Percentiles rank a stretch among this genome's conserved stretches.
phyloP scores from a whole-genome alignment of 108 stramenopile species.

The Epithemia pelagica region DNA sequence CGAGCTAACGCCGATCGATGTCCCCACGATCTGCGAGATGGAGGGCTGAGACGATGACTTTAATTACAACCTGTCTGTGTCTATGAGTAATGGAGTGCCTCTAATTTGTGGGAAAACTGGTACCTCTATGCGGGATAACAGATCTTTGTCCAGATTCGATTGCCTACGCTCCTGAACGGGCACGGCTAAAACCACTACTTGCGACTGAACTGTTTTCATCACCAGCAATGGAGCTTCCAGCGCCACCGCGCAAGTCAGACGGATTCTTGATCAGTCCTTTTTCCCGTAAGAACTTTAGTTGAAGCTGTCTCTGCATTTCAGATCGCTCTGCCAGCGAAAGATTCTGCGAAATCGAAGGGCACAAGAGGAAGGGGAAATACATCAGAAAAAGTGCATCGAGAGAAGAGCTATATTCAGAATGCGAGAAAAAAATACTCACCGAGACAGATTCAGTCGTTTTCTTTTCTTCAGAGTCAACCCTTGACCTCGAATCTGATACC shows the following conservation, averaged over 20 bases:
- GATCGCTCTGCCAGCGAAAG: conserved; percentile 61
- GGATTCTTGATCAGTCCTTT: conserved; percentile 41
- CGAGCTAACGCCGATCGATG: too few species aligned
- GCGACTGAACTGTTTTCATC: neutral
- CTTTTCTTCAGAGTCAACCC: conserved; percentile 9
- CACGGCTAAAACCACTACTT: neutral
- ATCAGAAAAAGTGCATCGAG: neutral
- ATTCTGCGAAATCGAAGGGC: neutral
- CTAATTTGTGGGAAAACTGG: too few species aligned
- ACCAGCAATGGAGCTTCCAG: neutral
- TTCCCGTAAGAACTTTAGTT: conserved; percentile 66
- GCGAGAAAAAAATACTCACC: too few species aligned
- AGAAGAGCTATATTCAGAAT: too few species aligned
- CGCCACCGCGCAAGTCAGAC: neutral
- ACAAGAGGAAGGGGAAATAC: neutral
- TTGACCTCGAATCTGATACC: neutral
- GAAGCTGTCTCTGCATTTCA: conserved; percentile 54
- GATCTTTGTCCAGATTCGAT: neutral
- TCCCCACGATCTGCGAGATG: too few species aligned
- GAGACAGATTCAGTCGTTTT: conserved; percentile 3
- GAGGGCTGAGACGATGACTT: too few species aligned
- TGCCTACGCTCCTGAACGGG: neutral
- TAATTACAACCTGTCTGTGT: too few species aligned
- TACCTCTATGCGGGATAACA: too few species aligned
- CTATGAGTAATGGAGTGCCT: too few species aligned